Percentiles rank a stretch among this genome's conserved stretches.
phyloP scores from a whole-genome alignment of 2,329 filamentous ascomycete genomes.

The Xylaria sp. region DNA sequence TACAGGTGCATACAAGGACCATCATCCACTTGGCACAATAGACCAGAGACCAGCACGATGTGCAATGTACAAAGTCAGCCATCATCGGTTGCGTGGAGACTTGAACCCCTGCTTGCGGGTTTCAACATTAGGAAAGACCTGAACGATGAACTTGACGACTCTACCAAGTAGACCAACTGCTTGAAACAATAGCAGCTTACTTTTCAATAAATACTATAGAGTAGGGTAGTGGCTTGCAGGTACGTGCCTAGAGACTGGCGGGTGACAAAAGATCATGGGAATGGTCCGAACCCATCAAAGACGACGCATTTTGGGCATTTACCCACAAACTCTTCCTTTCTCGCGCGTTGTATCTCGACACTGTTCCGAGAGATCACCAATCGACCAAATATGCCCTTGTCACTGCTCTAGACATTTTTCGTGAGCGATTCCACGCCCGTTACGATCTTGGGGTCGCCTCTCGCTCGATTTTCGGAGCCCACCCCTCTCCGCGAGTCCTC shows the following conservation, averaged over 20 bases:
- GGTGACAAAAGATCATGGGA: conserved; percentile 19
- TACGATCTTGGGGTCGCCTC: background rate
- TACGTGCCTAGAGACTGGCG: background rate
- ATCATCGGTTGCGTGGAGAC: background rate
- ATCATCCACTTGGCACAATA: too few species aligned
- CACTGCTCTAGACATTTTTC: conserved; percentile 1
- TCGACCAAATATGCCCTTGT: background rate
- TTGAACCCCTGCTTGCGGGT: background rate
- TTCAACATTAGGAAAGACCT: background rate
- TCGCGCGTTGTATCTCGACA: conserved; percentile 22
- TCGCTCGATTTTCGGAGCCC: background rate
- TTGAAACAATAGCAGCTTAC: background rate
- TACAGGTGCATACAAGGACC: too few species aligned
- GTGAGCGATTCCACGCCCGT: background rate
- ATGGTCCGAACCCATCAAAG: conserved; percentile 19
- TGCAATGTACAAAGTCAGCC: background rate
- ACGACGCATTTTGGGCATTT: conserved; percentile 31
- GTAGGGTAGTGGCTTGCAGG: background rate
- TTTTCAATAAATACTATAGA: background rate
- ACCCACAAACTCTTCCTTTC: conserved; percentile 32
- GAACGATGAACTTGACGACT: background rate
- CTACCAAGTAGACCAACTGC: background rate
- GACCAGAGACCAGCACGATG: background rate
- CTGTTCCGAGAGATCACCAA: background rate
- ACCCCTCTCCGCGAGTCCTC: background rate